Evolutionary conservation across 768 basidiomycete species (phyloP), one percentile per base, ranked within the genome.

Genomic region (Chiua virens): DNA sequence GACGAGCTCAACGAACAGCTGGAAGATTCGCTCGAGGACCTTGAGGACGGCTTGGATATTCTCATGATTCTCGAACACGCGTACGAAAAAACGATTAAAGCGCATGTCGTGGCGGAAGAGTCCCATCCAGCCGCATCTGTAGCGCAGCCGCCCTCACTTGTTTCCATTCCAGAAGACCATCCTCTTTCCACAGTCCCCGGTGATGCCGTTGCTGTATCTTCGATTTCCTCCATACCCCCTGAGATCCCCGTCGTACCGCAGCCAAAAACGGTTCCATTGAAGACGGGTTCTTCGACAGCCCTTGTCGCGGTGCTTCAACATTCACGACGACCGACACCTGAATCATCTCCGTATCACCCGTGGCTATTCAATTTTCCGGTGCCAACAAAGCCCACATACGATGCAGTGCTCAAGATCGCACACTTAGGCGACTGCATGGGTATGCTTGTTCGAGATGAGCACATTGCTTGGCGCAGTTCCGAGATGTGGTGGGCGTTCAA

Each of bases 401-500:
- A 80, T 34, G 83, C 86, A 0, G 82, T 89, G 37, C 78, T 95
- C 36, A 81, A 84, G 54, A 84, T 95, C 22, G 92, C 91, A 0
- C 89, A 93, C 58, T 68, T 95, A 8, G 92, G 92, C 9, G 92
- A 95, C 61, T 92, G 92, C 65, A 87, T 88, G 80, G 85, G 86
- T 21, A 87, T 91, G 79, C 77, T 97, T 20, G 83, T 98, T 18
- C 82, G 94, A 3, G 85, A 80, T 7, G 81, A 87, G 40, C 75
- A 82, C 47, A 83, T 97, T 39, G 81, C 84, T 2, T 97, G 92
- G 85, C 78, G 93, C 28, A 89, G 85, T 43, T 82, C 89, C 38
- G 95, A 97, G 69, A 95, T 96, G 90, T 94, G 93, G 83, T 93
- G 92, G 80, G 79, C 77, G 14, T 85, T 85, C 67, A 85, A 85